These are phyloP conservation scores for Hyaloperonospora brassicae DNA, from an alignment of 352 stramenopile genomes.

Conservation along the genomic window DNA sequence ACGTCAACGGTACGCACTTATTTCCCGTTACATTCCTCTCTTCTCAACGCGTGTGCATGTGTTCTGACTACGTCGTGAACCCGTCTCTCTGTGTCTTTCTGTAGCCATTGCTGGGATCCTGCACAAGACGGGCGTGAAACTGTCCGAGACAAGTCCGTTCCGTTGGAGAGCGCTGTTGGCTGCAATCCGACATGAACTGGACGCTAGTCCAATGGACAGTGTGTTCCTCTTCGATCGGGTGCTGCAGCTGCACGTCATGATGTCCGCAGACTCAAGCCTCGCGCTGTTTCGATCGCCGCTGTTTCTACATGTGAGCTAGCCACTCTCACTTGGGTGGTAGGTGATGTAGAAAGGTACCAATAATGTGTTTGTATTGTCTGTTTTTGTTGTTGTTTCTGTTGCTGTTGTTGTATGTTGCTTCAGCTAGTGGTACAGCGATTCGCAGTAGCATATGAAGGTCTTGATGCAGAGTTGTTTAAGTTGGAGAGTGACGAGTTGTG, in stretches of 20 bases:
- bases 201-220: constrained; percentile 33
- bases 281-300: constrained; percentile 53
- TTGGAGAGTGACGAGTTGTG: constrained; percentile 61
- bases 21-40: constrained; percentile 1
- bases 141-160: constrained; percentile 41
- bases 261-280: constrained; percentile 24
- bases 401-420: neutral
- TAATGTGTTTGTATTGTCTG: neutral
- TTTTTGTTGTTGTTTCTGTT: neutral
- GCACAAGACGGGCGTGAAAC: constrained; percentile 31
- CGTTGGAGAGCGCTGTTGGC: constrained; percentile 45
- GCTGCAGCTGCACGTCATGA: constrained; percentile 38
- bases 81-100: neutral
- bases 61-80: neutral
- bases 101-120: constrained; percentile 39
- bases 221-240: constrained; percentile 62
- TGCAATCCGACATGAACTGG: constrained; percentile 42
- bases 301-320: constrained; percentile 42
- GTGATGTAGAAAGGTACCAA: neutral
- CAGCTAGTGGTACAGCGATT: constrained; percentile 64
- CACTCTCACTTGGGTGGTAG: neutral
- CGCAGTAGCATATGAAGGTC: constrained; percentile 35
- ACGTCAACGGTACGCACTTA: constrained; percentile 24
- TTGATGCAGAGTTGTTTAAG: constrained; percentile 58
- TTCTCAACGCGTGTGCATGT: neutral